Conservation (phyloP, 192 early-diverging fungal species). For the Piromyces sp. region DNA sequence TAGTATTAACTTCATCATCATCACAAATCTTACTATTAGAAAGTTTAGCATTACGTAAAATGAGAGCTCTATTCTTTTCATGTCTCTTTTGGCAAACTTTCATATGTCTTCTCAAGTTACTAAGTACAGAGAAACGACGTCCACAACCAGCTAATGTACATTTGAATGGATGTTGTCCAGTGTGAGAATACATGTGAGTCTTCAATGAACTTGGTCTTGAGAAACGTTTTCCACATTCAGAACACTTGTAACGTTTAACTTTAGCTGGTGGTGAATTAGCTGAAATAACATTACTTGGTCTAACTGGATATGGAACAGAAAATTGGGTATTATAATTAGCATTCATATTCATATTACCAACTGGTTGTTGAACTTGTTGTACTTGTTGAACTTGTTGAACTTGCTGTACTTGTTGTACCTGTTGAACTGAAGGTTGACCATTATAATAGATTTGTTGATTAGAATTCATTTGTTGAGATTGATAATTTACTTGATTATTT, state of each 20-base stretch:
- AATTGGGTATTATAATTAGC: background rate
- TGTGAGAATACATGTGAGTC: slow-evolving; percentile 56
- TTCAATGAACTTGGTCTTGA: slow-evolving; percentile 48
- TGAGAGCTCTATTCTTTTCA: background rate
- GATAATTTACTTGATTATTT: background rate
- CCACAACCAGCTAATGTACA: slow-evolving; percentile 44
- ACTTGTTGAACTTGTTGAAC: too few relatives aligned
- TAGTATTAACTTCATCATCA: background rate
- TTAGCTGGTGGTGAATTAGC: background rate
- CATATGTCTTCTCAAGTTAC: slow-evolving; percentile 58
- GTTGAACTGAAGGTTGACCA: background rate
- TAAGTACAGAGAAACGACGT: slow-evolving; percentile 49
- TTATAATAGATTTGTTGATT: background rate
- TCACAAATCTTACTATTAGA: background rate
- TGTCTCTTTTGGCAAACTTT: slow-evolving; percentile 5
- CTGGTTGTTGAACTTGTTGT: too few relatives aligned
- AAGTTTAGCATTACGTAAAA: background rate
- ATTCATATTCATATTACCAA: background rate
- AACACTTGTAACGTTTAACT: slow-evolving; percentile 36
- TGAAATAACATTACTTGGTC: background rate
- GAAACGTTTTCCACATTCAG: slow-evolving; percentile 42
- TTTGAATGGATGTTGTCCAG: slow-evolving; percentile 55
- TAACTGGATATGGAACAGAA: background rate
- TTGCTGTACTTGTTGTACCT: background rate
- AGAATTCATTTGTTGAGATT: too few relatives aligned